These are phyloP conservation scores for Aspergillus udagawae DNA, from an alignment of 2,329 filamentous ascomycete genomes.

Conservation along the genomic window DNA sequence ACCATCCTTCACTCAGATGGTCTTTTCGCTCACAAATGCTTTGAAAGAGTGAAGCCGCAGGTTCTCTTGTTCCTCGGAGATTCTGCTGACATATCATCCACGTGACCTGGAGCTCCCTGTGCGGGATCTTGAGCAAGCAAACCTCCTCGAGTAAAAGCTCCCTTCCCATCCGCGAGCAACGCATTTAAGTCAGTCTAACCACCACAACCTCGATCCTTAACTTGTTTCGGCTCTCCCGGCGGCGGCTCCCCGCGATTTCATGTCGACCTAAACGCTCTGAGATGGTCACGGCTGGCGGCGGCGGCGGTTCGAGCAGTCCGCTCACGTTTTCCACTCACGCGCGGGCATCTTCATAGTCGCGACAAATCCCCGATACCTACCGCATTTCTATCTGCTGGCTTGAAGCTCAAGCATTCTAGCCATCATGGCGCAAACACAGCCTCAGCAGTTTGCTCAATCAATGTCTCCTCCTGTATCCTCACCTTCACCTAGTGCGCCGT, in stretches of 20 bases:
- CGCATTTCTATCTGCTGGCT: conserved; percentile 10
- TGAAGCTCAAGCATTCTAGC: conserved; percentile 9
- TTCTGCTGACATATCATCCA: conserved; percentile 11
- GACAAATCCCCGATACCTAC: conserved; percentile 19
- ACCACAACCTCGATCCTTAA: conserved; percentile 11
- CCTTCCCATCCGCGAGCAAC: conserved; percentile 16
- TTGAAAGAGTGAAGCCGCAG: not conserved
- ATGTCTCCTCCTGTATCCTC: conserved; percentile 62
- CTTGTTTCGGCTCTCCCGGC: conserved; percentile 1
- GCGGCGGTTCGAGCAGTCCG: conserved; percentile 36
- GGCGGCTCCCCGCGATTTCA: conserved; percentile 8
- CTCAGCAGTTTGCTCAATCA: conserved; percentile 48
- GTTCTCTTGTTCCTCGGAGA: not conserved
- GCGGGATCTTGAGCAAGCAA: conserved; percentile 12
- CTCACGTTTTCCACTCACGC: conserved; percentile 32
- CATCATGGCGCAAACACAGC: conserved; percentile 60
- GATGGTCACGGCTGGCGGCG: conserved; percentile 35
- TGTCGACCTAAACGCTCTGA: conserved; percentile 25
- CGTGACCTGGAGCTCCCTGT: conserved; percentile 10
- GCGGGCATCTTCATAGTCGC: conserved; percentile 23
- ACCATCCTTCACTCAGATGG: not conserved
- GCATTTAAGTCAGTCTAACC: conserved; percentile 9
- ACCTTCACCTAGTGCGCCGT: conserved; percentile 57
- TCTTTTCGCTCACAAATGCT: not conserved
- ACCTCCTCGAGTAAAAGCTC: conserved; percentile 21